A percentile compares a stretch with the other conserved stretches of the same genome.
These are phyloP conservation scores for Phytopythium helicoides DNA, from an alignment of 352 stramenopile species.

Conservation along the genomic window DNA sequence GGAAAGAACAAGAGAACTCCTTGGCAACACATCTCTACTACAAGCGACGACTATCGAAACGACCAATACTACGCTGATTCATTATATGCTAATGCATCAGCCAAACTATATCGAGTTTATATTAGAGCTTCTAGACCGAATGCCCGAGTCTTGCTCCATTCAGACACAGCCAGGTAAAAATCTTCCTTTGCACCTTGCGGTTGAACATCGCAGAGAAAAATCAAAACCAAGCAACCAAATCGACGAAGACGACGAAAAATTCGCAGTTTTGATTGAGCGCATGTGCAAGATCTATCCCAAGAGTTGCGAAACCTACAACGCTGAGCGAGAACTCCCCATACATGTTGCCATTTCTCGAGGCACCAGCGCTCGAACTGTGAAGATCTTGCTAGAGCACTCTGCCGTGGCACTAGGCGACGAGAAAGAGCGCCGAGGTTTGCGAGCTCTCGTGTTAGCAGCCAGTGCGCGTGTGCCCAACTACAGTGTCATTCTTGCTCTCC, in stretches of 20 bases:
- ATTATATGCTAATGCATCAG: conserved; percentile 56
- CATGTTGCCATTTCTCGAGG: conserved; percentile 40
- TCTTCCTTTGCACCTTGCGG: conserved; percentile 51
- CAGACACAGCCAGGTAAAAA: conserved; percentile 24
- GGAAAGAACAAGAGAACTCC: not conserved
- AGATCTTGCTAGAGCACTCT: conserved; percentile 30
- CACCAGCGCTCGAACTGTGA: conserved; percentile 16
- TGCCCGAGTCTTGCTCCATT: conserved; percentile 28
- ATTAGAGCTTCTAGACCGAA: conserved; percentile 21
- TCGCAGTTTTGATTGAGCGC: not conserved
- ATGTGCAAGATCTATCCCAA: conserved; percentile 26
- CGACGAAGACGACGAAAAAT: conserved; percentile 3
- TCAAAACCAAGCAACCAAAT: too few relatives aligned
- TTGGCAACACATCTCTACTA: conserved; percentile 10
- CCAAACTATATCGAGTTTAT: conserved; percentile 22
- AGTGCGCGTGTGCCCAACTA: conserved; percentile 28
- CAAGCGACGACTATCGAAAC: conserved; percentile 23
- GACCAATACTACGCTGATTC: conserved; percentile 49
- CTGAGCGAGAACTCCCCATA: conserved; percentile 37
- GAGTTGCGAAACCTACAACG: conserved; percentile 46
- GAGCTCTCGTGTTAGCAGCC: conserved; percentile 40
- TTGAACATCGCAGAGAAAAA: too few relatives aligned
- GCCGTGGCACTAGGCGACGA: conserved; percentile 27
- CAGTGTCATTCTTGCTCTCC: conserved; percentile 27
- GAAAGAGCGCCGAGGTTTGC: conserved; percentile 32